Base-by-base conservation (phyloP, 2,329 filamentous ascomycete genomes). In the Anthostomella pinea region DNA sequence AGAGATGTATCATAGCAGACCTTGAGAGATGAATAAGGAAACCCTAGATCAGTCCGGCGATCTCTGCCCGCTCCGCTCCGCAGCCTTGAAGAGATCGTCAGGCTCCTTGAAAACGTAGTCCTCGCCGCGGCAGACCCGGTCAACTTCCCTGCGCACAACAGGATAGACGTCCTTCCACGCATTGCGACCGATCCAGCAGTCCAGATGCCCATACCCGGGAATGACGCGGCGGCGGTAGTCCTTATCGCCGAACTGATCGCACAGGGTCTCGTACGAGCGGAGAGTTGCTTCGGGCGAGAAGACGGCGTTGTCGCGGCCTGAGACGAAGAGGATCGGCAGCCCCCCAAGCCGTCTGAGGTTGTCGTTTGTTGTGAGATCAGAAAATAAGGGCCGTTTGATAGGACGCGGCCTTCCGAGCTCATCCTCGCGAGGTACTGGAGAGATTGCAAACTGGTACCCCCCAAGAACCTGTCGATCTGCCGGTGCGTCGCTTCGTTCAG, bases 401-500 rank as follows among this genome's bases (percentile, higher is more conserved):
- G 75, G 16, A 73, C 73, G 40, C 66, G 58, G 13, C 74, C 76
- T 5, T 65, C 57, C 41, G 49, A 53, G 5, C 79, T 79, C 63
- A 76, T 73, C 22, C 61, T 62, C 68, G 80, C 79, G 8, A 83
- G 67, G 39, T 79, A 63, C 21, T 68, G 56, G 32, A 82, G 65
- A 41, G 75, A 60, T 1, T 66, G 69, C 75, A 81, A 81, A 55
- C 75, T 77, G 35, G 79, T 71, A 35, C 80, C 80, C 47, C 75
- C 75, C 38, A 84, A 75, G 59, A 82, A 78, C 19, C 72, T 68
- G 54, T 78, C 70, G 30, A 82, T 72, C 51, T 80, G 72, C 1
- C 70, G 62, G 58, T 84, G 81, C 2, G 81, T 85, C 3, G 73
- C 77, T 60, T 77, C 75, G 60, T 83, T 83, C 19, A 84, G 69